A percentile compares a stretch with the other conserved stretches of the same genome.
Evolutionary conservation across 768 basidiomycete genomes (phyloP).

Genomic region (Saitozyma podzolica): DNA sequence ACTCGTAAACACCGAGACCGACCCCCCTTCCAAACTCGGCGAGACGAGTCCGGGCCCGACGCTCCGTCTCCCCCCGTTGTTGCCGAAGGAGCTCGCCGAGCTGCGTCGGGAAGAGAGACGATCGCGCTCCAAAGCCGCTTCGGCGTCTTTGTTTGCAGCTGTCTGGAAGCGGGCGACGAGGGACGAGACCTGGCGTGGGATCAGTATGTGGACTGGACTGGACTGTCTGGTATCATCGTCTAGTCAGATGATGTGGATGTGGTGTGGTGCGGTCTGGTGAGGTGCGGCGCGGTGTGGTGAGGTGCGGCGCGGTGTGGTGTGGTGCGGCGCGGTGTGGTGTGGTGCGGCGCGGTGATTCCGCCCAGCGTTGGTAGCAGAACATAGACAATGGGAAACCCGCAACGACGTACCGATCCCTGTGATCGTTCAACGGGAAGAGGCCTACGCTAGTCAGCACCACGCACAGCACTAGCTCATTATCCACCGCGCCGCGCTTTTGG

Average conservation of each 20-base stretch:
- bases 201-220: not conserved
- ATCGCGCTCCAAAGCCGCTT: constrained; percentile 6
- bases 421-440: constrained; percentile 43
- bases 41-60: not conserved
- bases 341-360: not conserved
- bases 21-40: too few species aligned
- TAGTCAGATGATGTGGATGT: not conserved
- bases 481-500: too few species aligned
- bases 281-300: not conserved
- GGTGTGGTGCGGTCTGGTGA: too few species aligned
- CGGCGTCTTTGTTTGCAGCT: constrained; percentile 35
- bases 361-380: too few species aligned
- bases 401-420: constrained; percentile 35
- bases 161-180: constrained; percentile 44
- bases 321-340: not conserved
- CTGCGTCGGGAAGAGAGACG: not conserved
- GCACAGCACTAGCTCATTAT: too few species aligned
- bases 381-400: not conserved
- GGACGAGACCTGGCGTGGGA: constrained; percentile 28
- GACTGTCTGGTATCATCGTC: not conserved
- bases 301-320: too few species aligned
- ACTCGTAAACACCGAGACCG: too few species aligned
- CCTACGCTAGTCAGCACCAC: constrained; percentile 9
- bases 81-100: not conserved
- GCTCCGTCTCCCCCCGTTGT: not conserved